phyloP scores from a whole-genome alignment of 2,329 filamentous ascomycete genomes.

The Colletotrichum acutatum region DNA sequence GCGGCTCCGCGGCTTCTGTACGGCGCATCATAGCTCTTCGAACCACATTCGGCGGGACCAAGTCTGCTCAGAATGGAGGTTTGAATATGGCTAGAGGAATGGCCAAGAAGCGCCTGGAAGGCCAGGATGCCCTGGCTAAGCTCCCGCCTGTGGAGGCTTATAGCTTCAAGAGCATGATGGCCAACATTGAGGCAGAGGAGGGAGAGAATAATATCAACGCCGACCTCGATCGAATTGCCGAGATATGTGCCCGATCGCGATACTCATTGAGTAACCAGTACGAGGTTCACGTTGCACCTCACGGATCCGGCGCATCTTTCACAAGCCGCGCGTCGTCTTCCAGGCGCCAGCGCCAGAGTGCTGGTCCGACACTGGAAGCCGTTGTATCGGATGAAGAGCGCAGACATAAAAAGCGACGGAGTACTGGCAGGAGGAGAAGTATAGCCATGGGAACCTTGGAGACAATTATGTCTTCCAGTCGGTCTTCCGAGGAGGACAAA shows the following conservation, averaged over 20 bases:
- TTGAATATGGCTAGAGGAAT: constrained; percentile 58
- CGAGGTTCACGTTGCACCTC: constrained; percentile 72
- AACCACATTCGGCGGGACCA: constrained; percentile 44
- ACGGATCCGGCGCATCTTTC: constrained; percentile 67
- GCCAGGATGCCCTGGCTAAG: constrained; percentile 50
- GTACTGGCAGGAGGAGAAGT: constrained; percentile 57
- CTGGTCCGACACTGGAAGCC: constrained; percentile 67
- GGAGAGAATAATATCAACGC: constrained; percentile 60
- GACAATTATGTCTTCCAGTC: constrained; percentile 74
- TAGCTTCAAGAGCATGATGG: constrained; percentile 73
- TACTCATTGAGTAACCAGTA: constrained; percentile 76
- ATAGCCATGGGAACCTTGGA: constrained; percentile 71
- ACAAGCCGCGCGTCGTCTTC: constrained; percentile 45
- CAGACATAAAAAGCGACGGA: constrained; percentile 53
- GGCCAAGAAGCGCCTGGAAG: constrained; percentile 47
- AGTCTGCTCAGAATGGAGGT: constrained; percentile 50
- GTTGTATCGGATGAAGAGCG: constrained; percentile 68
- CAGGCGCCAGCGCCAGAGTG: constrained; percentile 42
- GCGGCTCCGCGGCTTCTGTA: constrained; percentile 36
- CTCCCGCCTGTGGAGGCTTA: constrained; percentile 73
- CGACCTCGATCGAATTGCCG: constrained; percentile 72
- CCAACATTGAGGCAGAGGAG: constrained; percentile 60
- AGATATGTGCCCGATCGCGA: constrained; percentile 73
- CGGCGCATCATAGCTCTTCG: constrained; percentile 37
- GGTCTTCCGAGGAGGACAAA: constrained; percentile 71